phyloP scores from a whole-genome alignment of 805 yeast genomes.

The Saccharomycopsis fibuligera region DNA sequence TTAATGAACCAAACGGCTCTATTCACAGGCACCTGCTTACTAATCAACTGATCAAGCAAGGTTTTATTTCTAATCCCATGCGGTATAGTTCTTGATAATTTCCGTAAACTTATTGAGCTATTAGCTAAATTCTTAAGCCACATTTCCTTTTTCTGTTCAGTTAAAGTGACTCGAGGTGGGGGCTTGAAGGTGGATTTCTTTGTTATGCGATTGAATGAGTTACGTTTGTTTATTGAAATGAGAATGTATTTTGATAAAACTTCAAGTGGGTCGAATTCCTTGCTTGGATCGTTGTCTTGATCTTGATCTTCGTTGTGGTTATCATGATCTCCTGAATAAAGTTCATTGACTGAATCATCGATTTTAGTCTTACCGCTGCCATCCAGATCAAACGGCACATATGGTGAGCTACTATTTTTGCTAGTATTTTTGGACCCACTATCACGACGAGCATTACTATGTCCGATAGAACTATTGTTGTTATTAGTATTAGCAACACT shows the following conservation, averaged over 20 bases:
- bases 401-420: no score
- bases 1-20: conserved; percentile 89
- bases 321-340: neutral
- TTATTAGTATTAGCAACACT: neutral
- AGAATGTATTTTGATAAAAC: conserved; percentile 44
- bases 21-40: conserved; percentile 61
- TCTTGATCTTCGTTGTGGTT: neutral
- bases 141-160: conserved; percentile 75
- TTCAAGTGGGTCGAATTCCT: conserved; percentile 27
- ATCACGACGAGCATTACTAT: neutral
- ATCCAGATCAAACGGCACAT: no score
- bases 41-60: conserved; percentile 66
- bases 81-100: conserved; percentile 74
- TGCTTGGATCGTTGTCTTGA: neutral
- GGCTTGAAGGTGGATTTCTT: conserved; percentile 58
- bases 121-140: conserved; percentile 83
- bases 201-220: conserved; percentile 38
- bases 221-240: conserved; percentile 42
- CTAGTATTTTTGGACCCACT: neutral
- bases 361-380: no score
- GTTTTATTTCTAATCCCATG: conserved; percentile 78
- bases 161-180: conserved; percentile 85
- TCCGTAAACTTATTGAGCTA: conserved; percentile 55
- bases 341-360: no score
- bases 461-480: neutral